Evolutionary conservation across 805 yeast genomes (phyloP), one percentile per base, ranked within the genome.

Genomic region (Dipodascus geniculatus): DNA sequence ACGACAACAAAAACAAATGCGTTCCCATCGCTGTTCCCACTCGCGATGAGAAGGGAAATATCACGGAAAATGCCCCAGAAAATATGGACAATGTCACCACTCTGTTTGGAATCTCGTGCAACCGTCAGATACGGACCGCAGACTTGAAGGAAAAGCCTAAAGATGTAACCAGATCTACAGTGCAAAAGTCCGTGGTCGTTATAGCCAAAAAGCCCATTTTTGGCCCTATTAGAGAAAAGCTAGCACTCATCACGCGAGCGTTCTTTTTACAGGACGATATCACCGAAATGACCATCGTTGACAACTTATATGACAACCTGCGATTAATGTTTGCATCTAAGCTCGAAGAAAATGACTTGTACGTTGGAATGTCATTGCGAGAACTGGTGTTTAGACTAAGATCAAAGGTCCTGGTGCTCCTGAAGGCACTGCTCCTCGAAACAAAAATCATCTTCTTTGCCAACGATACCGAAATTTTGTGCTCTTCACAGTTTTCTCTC

Each of bases 51-150:
- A 71, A 79, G 11, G 70, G 69, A 6, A 63, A 63, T 64, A 65
- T 77, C 63, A 22, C 28, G 4, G 58, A 71, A 66, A 60, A 71
- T 60, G 63, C 71, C 60, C 68, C 76, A 63, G 63, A 61, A 53
- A 63, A 67, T 42, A 67, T 70, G 49, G 44, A 38, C 4, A 38
- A 38, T 38, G 75, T 74, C 24, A 76, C 80, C 0, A 93, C 99
- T 0, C 68, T 89, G n/a, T 93, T 93, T 74, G 99, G 96, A 1
- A 87, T 96, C 57, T 83, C 96, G 0, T 93, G 99, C 69, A 87
- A 90, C 24, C 76, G 96, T 42, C 98, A 91, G 68, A 76, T 91
- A 44, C 74, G 78, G 47, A 72, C 85, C 1, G 75, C 77, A 24
- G 83, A 82, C 24, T 70, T 91, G 54, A 64, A 77, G 2, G 75